Evolutionary conservation across 2,329 filamentous ascomycete genomes (phyloP), one percentile per base, ranked within the genome.

Genomic region (Paecilomyces fulvus): DNA sequence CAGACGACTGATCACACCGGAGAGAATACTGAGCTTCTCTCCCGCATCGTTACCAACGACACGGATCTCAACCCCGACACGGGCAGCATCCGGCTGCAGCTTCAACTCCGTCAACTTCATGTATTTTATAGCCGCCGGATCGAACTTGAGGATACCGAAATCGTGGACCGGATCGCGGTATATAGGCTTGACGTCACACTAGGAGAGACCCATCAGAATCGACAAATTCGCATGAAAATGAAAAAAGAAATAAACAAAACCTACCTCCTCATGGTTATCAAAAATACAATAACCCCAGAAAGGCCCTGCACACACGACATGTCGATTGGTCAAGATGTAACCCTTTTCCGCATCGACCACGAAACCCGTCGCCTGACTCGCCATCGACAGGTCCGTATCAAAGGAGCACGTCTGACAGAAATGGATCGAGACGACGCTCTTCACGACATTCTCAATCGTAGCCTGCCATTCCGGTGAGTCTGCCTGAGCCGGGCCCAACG

Each of bases 241-340:
- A 6, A 4, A 30, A 25, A 31, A 51, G 12, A 4, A 21, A 52
- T 33, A 12, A 14, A 23, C 17, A 28, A 25, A 33, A 63, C 75
- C 58, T 69, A 81, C 80, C 73, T 88, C 85, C 71, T 99, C 94
- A 73, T 99, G 94, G 70, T 99, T 99, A 73, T 99, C 95, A 72
- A 99, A 99, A 64, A 99, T 92, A 70, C 89, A 92, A 76, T 95
- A 96, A 51, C 94, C 94, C 88, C 92, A 97, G 75, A 99, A 99
- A 1, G 94, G 94, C 0, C 94, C 94, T 0, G 94, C 83, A 61
- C 94, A 91, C 48, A 97, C 94, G 30, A 99, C 94, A 76, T 99
- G 94, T 58, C 89, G 83, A 71, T 94, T 94, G 10, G 89, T 94
- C 71, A 94, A 75, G 65, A 94, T 92, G 70, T 92, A 91, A 71